Evolutionary conservation across 2,329 filamentous ascomycete species (phyloP).

Genomic region (Cryphonectria japonica): DNA sequence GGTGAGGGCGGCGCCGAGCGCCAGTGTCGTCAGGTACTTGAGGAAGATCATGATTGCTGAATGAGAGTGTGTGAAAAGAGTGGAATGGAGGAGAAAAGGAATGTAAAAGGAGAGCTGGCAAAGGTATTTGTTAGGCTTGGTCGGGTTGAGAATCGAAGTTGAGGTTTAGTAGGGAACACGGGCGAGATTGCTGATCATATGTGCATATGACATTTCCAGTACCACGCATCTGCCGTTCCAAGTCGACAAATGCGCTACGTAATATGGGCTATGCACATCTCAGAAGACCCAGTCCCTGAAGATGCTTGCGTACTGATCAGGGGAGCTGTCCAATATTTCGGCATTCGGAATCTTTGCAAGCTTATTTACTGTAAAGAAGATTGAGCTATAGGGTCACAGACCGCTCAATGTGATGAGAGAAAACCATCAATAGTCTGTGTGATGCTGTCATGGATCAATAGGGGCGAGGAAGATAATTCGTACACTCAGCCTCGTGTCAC

Average conservation of each 20-base stretch:
- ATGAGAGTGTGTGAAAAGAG: neutral
- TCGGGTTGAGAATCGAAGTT: neutral
- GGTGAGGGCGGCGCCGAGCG: neutral
- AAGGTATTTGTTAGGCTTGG: neutral
- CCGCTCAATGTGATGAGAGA: neutral
- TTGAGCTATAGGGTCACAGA: neutral
- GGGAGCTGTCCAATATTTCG: neutral
- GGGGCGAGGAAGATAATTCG: neutral
- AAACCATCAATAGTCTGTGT: neutral
- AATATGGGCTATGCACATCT: neutral
- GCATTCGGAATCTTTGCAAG: neutral
- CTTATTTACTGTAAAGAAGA: neutral
- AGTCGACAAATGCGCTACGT: neutral
- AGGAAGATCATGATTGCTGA: neutral
- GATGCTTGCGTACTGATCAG: constrained; percentile 5
- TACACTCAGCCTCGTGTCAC: neutral
- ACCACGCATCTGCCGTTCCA: neutral
- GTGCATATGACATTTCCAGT: neutral
- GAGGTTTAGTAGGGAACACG: neutral
- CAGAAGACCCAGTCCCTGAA: neutral
- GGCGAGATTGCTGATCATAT: neutral
- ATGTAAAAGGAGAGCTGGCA: neutral
- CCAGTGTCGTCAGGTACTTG: neutral
- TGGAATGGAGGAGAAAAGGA: neutral
- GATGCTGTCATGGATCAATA: neutral